A percentile compares a stretch with the other conserved stretches of the same genome.
Conservation (phyloP, 1,139 yeast genomes). For the Scheffersomyces quercinus region DNA sequence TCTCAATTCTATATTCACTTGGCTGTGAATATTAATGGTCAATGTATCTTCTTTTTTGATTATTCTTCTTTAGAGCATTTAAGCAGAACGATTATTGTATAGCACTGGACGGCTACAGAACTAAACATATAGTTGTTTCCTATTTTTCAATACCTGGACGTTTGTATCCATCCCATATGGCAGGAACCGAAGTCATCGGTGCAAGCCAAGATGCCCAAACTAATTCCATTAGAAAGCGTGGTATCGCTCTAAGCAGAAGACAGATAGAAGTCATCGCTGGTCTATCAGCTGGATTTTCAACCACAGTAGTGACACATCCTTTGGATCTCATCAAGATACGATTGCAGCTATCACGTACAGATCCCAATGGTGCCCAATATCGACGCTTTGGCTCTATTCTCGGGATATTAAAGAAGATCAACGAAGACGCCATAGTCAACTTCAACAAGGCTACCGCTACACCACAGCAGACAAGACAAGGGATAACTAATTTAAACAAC, state of each 20-base stretch:
- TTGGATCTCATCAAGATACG: slow-evolving; percentile 82
- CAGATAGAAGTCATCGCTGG: slow-evolving; percentile 71
- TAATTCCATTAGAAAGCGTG: too few relatives aligned
- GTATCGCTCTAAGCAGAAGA: slow-evolving; percentile 11
- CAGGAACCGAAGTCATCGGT: too few relatives aligned
- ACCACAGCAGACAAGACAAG: not conserved
- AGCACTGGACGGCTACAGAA: too few relatives aligned
- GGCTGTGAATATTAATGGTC: too few relatives aligned
- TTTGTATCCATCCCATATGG: too few relatives aligned
- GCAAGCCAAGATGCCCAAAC: too few relatives aligned
- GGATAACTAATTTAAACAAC: not conserved
- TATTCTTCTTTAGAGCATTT: too few relatives aligned
- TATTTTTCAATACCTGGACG: too few relatives aligned
- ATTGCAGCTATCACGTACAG: slow-evolving; percentile 50
- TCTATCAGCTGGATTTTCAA: slow-evolving; percentile 74
- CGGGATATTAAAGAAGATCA: slow-evolving; percentile 22
- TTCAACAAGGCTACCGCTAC: not conserved
- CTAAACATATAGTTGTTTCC: too few relatives aligned
- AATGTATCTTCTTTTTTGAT: too few relatives aligned
- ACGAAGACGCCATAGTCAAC: slow-evolving; percentile 10
- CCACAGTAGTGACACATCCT: slow-evolving; percentile 86
- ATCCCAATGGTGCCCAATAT: slow-evolving; percentile 2
- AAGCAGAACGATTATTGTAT: too few relatives aligned
- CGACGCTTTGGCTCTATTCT: slow-evolving; percentile 13
- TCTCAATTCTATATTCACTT: too few relatives aligned